Percentiles rank a stretch among this genome's conserved stretches.
These are phyloP conservation scores for Scedosporium aurantiacum DNA, from an alignment of 2,329 filamentous ascomycete species.

Conservation along the genomic window DNA sequence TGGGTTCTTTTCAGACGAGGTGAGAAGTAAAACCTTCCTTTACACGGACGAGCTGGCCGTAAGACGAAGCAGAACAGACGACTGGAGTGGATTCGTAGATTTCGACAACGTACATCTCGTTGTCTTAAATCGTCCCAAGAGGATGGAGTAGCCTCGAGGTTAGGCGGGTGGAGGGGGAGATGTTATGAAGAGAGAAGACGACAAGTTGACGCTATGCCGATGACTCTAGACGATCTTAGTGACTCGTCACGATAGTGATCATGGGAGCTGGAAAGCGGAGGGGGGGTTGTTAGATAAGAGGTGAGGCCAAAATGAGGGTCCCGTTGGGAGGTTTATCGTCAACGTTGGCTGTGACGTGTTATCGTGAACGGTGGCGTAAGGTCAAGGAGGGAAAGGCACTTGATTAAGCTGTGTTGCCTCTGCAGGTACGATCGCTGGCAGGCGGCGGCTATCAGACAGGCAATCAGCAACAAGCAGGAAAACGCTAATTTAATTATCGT, in stretches of 20 bases:
- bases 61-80: conserved; percentile 50
- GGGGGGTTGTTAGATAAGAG: conserved; percentile 1
- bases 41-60: conserved; percentile 39
- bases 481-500: neutral
- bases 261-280: neutral
- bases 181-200: neutral
- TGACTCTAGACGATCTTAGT: conserved; percentile 1
- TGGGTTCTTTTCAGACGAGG: conserved; percentile 31
- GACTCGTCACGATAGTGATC: neutral
- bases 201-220: neutral
- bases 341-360: neutral
- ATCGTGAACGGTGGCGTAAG: conserved; percentile 1
- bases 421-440: conserved; percentile 7
- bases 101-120: conserved; percentile 49
- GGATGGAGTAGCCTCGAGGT: conserved; percentile 2
- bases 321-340: conserved; percentile 1
- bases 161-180: conserved; percentile 2
- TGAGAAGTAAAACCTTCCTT: conserved; percentile 33
- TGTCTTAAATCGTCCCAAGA: conserved; percentile 1
- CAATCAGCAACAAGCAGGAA: conserved; percentile 1
- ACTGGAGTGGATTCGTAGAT: conserved; percentile 41
- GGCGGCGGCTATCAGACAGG: neutral
- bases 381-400: neutral
- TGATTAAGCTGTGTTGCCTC: neutral
- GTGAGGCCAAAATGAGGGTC: neutral